Evolutionary conservation across 1,139 yeast species (phyloP).

Genomic region (Suhomyces anneliseae): DNA sequence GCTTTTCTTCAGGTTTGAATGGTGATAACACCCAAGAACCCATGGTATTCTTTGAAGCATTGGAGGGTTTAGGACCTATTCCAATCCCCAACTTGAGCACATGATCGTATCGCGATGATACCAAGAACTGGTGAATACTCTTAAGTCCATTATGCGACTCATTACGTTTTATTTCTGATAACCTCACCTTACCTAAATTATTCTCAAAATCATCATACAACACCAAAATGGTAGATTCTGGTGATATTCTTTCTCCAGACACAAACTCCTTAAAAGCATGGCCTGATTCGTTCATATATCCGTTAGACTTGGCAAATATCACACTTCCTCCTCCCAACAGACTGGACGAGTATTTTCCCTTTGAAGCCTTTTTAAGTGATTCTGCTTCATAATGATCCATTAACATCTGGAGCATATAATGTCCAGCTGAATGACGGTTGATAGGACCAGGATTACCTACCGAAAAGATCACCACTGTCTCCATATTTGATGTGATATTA

Average conservation of each 20-base stretch:
- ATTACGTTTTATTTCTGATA: slow-evolving; percentile 31
- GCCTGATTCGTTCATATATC: slow-evolving; percentile 44
- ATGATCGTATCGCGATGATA: slow-evolving; percentile 4
- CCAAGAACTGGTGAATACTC: slow-evolving; percentile 19
- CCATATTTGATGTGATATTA: background rate
- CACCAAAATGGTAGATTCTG: slow-evolving; percentile 22
- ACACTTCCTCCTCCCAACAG: slow-evolving; percentile 19
- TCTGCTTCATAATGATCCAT: slow-evolving; percentile 27
- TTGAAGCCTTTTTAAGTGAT: slow-evolving; percentile 20
- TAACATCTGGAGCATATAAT: slow-evolving; percentile 31
- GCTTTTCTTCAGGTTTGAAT: slow-evolving; percentile 20
- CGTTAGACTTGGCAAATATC: slow-evolving; percentile 36
- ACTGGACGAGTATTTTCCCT: slow-evolving; percentile 26
- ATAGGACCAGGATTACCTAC: slow-evolving; percentile 47
- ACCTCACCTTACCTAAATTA: slow-evolving; percentile 28
- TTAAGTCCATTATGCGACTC: slow-evolving; percentile 47
- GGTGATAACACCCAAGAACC: slow-evolving; percentile 41
- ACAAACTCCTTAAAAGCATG: slow-evolving; percentile 30
- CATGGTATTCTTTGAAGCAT: slow-evolving; percentile 36
- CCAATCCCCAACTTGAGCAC: slow-evolving; percentile 41
- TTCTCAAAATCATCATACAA: slow-evolving; percentile 45
- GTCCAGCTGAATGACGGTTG: slow-evolving; percentile 44
- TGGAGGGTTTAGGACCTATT: slow-evolving; percentile 46
- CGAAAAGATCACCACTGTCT: slow-evolving; percentile 31
- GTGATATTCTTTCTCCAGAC: slow-evolving; percentile 20